These are phyloP conservation scores for Kalaharituber pfeilii DNA, from an alignment of 2,329 filamentous ascomycete species.

Conservation along the genomic window DNA sequence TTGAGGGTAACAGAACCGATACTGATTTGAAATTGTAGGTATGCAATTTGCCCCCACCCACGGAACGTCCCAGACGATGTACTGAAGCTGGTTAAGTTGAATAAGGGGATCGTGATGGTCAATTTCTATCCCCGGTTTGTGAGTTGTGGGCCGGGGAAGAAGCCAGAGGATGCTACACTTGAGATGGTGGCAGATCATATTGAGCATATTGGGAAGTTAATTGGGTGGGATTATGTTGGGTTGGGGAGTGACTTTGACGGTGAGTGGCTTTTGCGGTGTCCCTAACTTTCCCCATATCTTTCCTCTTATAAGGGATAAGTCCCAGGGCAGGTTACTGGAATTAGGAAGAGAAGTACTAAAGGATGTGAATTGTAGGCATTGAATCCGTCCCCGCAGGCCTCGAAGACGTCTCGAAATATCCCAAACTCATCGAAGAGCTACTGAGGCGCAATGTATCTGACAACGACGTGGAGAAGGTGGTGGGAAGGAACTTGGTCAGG, in stretches of 20 bases:
- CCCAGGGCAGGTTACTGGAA: too few relatives aligned
- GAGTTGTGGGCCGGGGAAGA: slow-evolving; percentile 54
- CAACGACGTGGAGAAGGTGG: slow-evolving; percentile 53
- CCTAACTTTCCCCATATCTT: neutral
- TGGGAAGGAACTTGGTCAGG: slow-evolving; percentile 59
- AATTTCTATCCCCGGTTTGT: slow-evolving; percentile 77
- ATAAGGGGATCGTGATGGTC: slow-evolving; percentile 69
- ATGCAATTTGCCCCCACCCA: slow-evolving; percentile 66
- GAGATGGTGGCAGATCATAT: slow-evolving; percentile 66
- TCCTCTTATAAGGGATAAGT: too few relatives aligned
- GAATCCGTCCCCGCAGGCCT: slow-evolving; percentile 48
- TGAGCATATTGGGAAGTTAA: slow-evolving; percentile 59
- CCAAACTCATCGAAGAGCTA: slow-evolving; percentile 58
- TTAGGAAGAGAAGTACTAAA: too few relatives aligned
- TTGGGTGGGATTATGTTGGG: slow-evolving; percentile 78
- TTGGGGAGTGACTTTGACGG: slow-evolving; percentile 83
- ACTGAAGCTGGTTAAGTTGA: slow-evolving; percentile 54
- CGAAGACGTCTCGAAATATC: slow-evolving; percentile 73
- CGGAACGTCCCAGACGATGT: slow-evolving; percentile 80
- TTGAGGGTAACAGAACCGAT: too few relatives aligned
- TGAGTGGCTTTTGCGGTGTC: neutral
- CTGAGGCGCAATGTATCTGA: slow-evolving; percentile 57
- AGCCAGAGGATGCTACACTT: slow-evolving; percentile 53
- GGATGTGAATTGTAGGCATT: slow-evolving; percentile 33
- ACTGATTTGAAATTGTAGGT: slow-evolving; percentile 22